Conservation (phyloP, 345 rosid species). For the Pistacia atlantica region DNA sequence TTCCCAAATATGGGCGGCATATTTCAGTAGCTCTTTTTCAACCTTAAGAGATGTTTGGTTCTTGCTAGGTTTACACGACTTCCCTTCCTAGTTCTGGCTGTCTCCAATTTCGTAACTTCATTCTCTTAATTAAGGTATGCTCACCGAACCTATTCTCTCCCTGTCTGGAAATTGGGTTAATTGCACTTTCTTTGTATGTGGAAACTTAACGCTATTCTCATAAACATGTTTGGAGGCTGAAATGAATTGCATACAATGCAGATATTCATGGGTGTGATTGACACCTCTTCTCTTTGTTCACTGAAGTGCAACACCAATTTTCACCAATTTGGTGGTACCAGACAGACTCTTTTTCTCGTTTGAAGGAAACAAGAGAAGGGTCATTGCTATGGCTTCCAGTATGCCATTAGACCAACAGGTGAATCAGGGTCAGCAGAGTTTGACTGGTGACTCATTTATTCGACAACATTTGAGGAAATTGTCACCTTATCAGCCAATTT, state of each 20-base stretch:
- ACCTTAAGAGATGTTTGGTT: too few relatives aligned
- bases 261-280: conserved; percentile 55
- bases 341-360: conserved; percentile 33
- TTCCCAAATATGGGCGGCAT: too few relatives aligned
- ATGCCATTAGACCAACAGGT: conserved; percentile 48
- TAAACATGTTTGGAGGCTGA: background rate
- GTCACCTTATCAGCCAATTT: conserved; percentile 85
- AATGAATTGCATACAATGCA: conserved; percentile 12
- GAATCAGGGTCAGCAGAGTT: conserved; percentile 36
- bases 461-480: conserved; percentile 77
- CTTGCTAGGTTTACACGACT: too few relatives aligned
- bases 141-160: background rate
- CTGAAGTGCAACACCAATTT: conserved; percentile 28
- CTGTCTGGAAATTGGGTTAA: background rate
- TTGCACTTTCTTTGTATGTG: background rate
- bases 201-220: background rate
- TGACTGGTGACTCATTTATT: conserved; percentile 78
- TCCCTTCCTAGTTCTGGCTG: too few relatives aligned
- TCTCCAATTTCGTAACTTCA: too few relatives aligned
- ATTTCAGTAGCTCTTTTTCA: too few relatives aligned
- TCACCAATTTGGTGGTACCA: conserved; percentile 27
- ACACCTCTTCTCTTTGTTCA: conserved; percentile 37
- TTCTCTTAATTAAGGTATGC: too few relatives aligned
- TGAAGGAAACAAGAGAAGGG: conserved; percentile 29
- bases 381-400: conserved; percentile 49